phyloP scores from a whole-genome alignment of 2,329 filamentous ascomycete species.

The Apiospora malaysiana region DNA sequence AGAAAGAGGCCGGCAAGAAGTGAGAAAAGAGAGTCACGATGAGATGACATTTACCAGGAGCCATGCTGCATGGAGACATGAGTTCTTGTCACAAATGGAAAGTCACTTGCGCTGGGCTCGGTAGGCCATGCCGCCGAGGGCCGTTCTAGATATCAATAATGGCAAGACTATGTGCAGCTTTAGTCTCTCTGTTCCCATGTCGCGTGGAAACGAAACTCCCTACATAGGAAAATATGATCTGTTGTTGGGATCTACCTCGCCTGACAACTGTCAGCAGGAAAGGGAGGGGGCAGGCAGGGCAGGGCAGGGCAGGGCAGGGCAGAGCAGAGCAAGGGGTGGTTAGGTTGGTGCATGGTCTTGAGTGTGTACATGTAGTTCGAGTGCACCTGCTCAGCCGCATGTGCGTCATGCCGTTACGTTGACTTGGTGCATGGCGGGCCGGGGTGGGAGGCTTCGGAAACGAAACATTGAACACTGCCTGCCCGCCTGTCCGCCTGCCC shows the following conservation, averaged over 20 bases:
- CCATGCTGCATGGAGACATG: background rate
- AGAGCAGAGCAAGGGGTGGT: background rate
- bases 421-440: background rate
- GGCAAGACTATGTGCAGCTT: no score
- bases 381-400: background rate
- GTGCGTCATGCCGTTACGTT: background rate
- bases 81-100: background rate
- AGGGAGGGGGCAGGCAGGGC: no score
- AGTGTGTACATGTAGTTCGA: background rate
- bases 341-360: background rate
- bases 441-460: background rate
- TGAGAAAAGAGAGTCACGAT: background rate
- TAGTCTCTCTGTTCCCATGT: no score
- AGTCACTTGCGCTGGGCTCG: background rate
- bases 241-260: no score
- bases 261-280: background rate
- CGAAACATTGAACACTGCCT: background rate
- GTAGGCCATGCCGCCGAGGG: no score
- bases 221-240: no score
- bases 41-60: background rate
- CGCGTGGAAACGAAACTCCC: no score
- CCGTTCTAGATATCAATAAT: no score
- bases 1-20: slow-evolving; percentile 26
- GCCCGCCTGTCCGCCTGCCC: background rate
- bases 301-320: no score